Evolutionary conservation across 495 filamentous ascomycete species (phyloP).

Genomic region (Tuber brumale): DNA sequence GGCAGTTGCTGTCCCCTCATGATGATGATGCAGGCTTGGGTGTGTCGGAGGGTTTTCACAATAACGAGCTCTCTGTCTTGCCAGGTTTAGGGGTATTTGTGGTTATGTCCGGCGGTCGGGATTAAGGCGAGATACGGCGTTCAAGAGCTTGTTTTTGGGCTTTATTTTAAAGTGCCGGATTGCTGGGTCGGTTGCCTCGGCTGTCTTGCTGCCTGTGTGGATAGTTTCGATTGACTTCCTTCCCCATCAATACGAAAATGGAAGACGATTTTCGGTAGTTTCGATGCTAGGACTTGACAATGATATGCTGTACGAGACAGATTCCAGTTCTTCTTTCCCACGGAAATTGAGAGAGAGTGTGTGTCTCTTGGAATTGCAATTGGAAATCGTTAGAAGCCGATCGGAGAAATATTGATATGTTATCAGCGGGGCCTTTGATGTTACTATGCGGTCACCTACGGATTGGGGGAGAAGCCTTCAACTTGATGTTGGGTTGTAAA

Average conservation of each 20-base stretch:
- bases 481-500: not conserved
- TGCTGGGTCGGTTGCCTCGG: not conserved
- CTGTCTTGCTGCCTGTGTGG: not conserved
- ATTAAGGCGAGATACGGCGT: not conserved
- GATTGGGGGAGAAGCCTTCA: not conserved
- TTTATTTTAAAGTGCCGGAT: not conserved
- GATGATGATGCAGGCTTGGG: not conserved
- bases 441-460: not conserved
- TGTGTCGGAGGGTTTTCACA: not conserved
- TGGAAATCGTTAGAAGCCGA: not conserved
- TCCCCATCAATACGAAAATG: not conserved
- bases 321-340: not conserved
- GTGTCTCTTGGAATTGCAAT: not conserved
- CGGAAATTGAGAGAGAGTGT: not conserved
- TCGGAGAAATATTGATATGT: not conserved
- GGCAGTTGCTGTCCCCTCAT: not conserved
- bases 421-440: not conserved
- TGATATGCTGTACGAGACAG: not conserved
- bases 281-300: not conserved
- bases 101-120: not conserved
- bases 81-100: not conserved
- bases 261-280: not conserved
- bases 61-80: not conserved
- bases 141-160: not conserved
- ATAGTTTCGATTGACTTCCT: not conserved